Percentiles rank a stretch among this genome's conserved stretches.
Conservation (phyloP, 1,139 yeast genomes). For the Nakaseomyces uthaithaninus region DNA sequence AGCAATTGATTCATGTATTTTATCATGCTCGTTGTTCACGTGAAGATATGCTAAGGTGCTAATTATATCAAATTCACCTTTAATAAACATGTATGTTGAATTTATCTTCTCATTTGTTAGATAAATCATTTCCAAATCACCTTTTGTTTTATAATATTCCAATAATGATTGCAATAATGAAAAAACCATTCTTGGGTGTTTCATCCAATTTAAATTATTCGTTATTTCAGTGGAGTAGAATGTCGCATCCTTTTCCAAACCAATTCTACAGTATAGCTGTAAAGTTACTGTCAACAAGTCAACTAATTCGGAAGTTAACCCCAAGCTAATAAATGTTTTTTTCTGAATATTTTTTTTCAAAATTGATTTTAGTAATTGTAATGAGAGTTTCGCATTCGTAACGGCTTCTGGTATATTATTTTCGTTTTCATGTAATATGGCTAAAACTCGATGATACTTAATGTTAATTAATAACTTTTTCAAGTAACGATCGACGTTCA, state of each 20-base stretch:
- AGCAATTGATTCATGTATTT: slow-evolving; percentile 20
- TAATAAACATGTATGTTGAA: slow-evolving; percentile 22
- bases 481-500: slow-evolving; percentile 12
- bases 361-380: slow-evolving; percentile 31
- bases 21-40: slow-evolving; percentile 18
- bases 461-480: slow-evolving; percentile 26
- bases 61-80: slow-evolving; percentile 25
- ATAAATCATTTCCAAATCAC: slow-evolving; percentile 14
- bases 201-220: slow-evolving; percentile 31
- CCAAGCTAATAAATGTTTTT: slow-evolving; percentile 34
- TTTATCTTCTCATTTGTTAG: slow-evolving; percentile 19
- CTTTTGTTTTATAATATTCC: slow-evolving; percentile 21
- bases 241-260: slow-evolving; percentile 46
- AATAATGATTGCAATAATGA: slow-evolving; percentile 21
- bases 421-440: slow-evolving; percentile 18
- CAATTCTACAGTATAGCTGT: slow-evolving; percentile 37
- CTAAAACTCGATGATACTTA: slow-evolving; percentile 17
- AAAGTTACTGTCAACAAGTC: slow-evolving; percentile 36
- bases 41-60: slow-evolving; percentile 18
- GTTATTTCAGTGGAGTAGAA: slow-evolving; percentile 44
- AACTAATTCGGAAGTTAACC: slow-evolving; percentile 33
- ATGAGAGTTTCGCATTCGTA: slow-evolving; percentile 29
- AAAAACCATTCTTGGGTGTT: slow-evolving; percentile 30
- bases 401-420: slow-evolving; percentile 26
- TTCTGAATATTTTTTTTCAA: slow-evolving; percentile 27